Evolutionary conservation across 2,329 filamentous ascomycete genomes (phyloP).

Genomic region (Alternaria hordeiaustralica): DNA sequence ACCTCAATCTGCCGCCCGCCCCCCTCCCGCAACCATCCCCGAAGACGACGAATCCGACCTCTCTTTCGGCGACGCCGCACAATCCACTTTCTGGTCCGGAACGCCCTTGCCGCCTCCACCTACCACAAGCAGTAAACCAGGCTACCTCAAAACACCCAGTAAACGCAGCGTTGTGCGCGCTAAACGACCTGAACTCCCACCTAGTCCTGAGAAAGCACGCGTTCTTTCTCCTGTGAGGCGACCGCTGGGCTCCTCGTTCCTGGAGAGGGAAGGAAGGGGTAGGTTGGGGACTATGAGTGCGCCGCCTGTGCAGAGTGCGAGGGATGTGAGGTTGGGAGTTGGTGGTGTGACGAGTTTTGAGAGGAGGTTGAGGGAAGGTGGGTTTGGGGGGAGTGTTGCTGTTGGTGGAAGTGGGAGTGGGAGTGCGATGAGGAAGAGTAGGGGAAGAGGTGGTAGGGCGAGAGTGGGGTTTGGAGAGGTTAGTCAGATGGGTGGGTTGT

Average conservation of each 20-base stretch:
- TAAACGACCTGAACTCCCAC: slow-evolving; percentile 37
- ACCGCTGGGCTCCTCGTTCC: background rate
- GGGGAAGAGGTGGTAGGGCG: background rate
- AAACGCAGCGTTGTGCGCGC: slow-evolving; percentile 47
- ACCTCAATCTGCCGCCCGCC: slow-evolving; percentile 18
- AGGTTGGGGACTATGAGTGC: slow-evolving; percentile 35
- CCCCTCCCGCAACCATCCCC: slow-evolving; percentile 25
- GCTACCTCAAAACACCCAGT: slow-evolving; percentile 57
- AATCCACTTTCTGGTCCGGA: slow-evolving; percentile 34
- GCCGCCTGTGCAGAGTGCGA: slow-evolving; percentile 27
- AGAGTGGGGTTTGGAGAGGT: slow-evolving; percentile 12
- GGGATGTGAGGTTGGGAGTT: slow-evolving; percentile 1
- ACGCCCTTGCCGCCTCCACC: slow-evolving; percentile 31
- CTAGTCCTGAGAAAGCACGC: slow-evolving; percentile 32
- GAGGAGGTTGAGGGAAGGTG: slow-evolving; percentile 38
- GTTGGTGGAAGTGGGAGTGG: background rate
- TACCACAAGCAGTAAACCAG: slow-evolving; percentile 26
- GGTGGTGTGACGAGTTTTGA: slow-evolving; percentile 42
- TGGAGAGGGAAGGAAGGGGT: slow-evolving; percentile 2
- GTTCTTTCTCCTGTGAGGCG: slow-evolving; percentile 7
- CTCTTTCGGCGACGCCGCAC: slow-evolving; percentile 11
- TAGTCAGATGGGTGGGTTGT: slow-evolving; percentile 8
- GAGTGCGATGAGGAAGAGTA: background rate
- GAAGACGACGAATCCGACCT: slow-evolving; percentile 24
- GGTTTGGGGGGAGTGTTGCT: slow-evolving; percentile 29